Base-by-base conservation (phyloP, 176 grass and related monocot species). In the Tuctoria greenei region DNA sequence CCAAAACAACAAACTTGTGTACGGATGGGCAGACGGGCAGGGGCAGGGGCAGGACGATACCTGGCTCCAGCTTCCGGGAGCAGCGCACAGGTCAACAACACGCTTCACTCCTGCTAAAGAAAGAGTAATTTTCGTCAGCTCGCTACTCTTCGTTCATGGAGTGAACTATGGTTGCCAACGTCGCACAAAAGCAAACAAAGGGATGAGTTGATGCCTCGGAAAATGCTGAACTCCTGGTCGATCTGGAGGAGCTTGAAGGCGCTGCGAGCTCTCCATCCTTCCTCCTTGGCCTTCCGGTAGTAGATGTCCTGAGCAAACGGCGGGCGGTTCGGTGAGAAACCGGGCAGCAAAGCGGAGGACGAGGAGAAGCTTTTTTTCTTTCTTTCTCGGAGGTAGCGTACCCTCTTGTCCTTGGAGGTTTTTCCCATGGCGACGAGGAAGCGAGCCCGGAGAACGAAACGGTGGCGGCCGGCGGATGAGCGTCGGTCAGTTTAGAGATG, bases 21-120 rank as follows among this genome's bases (percentile, higher is more conserved):
- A 68, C 9, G 8, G 36, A 69, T 26, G 31, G 31, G 31, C 31
- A 31, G 31, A 31, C 31, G 13, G 44, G 51, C 9, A n/a, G n/a
- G n/a, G n/a, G n/a, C n/a, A n/a, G n/a, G n/a, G n/a, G n/a, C n/a
- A 41, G 51, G 43, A 39, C 6, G 63, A 77, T 82, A 97, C 88
- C 88, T 97, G 95, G 75, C 91, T 97, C 91, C 88, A 97, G 69
- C 95, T 97, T 41, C 95, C 91, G 44, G 91, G 95, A 74, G 95
- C 95, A 78, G 91, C 95, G 74, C 91, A 98, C 1, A 97, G 88
- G 74, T 97, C 90, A 78, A 97, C 88, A 4, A 86, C 93, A 56
- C 80, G 83, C 84, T 93, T 91, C 44, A 97, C 93, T 71, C 90
- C 93, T 89, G 68, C 67, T 44, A 6, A 66, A 20, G 54, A 85